These are phyloP conservation scores for Simplicillium sp. DNA, from an alignment of 2,329 filamentous ascomycete genomes.

Conservation along the genomic window DNA sequence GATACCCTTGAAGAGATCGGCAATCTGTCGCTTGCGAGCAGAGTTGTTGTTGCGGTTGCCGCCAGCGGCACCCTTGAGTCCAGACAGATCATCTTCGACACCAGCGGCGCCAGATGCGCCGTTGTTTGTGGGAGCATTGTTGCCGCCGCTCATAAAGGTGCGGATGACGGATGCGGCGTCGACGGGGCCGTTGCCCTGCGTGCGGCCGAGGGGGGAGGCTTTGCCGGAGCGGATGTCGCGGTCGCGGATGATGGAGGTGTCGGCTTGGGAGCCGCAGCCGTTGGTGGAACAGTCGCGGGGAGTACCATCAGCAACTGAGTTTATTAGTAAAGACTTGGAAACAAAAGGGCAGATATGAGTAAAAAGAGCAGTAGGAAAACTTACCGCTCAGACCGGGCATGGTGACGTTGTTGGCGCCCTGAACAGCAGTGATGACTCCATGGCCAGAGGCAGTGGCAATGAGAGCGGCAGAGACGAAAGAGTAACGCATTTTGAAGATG, in stretches of 20 bases:
- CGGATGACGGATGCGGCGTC: constrained; percentile 46
- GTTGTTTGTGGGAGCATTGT: constrained; percentile 24
- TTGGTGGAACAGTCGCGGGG: constrained; percentile 57
- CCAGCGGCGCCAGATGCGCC: constrained; percentile 27
- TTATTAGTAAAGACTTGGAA: constrained; percentile 5
- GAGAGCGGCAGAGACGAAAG: constrained; percentile 19
- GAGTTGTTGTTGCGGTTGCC: constrained; percentile 10
- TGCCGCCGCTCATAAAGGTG: constrained; percentile 46
- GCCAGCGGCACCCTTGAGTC: constrained; percentile 7
- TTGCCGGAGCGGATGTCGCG: constrained; percentile 44
- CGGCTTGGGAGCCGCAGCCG: constrained; percentile 54
- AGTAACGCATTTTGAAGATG: constrained; percentile 21
- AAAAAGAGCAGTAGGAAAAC: not conserved
- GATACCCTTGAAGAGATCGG: constrained; percentile 17
- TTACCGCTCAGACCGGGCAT: constrained; percentile 46
- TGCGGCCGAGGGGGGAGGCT: constrained; percentile 53
- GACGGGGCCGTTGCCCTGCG: constrained; percentile 48
- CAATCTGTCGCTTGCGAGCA: constrained; percentile 18
- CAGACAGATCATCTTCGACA: constrained; percentile 32
- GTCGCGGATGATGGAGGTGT: constrained; percentile 60
- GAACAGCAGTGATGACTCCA: constrained; percentile 45
- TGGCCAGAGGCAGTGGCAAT: constrained; percentile 44
- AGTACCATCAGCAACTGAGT: constrained; percentile 51
- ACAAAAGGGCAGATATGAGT: no score
- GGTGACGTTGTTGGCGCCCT: constrained; percentile 50